phyloP scores from a whole-genome alignment of 2,329 filamentous ascomycete species.

The Cadophora sp. region DNA sequence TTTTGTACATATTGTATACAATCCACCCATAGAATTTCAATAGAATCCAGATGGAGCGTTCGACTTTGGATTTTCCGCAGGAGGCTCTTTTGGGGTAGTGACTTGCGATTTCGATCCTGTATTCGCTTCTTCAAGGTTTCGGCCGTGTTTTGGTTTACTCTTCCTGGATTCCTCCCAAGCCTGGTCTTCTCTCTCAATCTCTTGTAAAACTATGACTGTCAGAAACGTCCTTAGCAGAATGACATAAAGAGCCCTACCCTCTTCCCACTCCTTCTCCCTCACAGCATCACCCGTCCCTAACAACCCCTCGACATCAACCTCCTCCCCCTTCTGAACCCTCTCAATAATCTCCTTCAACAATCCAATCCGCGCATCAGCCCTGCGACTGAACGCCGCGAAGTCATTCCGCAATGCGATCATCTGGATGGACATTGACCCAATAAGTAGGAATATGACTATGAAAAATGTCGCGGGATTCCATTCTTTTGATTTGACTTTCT shows the following conservation, averaged over 20 bases:
- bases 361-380: conserved; percentile 79
- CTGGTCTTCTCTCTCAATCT: conserved; percentile 69
- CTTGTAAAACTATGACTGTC: conserved; percentile 60
- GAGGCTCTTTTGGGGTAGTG: conserved; percentile 8
- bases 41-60: conserved; percentile 44
- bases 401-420: conserved; percentile 83
- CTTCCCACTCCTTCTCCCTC: conserved; percentile 86
- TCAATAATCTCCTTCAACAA: conserved; percentile 78
- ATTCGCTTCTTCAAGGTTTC: conserved; percentile 22
- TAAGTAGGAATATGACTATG: conserved; percentile 81
- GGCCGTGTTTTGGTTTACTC: conserved; percentile 35
- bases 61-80: conserved; percentile 31
- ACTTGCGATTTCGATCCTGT: conserved; percentile 21
- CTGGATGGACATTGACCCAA: conserved; percentile 95
- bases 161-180: conserved; percentile 46
- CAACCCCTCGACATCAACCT: conserved; percentile 83
- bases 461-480: conserved; percentile 87
- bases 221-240: conserved; percentile 12
- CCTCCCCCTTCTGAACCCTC: conserved; percentile 72
- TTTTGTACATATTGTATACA: conserved; percentile 38
- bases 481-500: conserved; percentile 60
- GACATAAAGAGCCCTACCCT: conserved; percentile 60
- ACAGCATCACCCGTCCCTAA: conserved; percentile 79
- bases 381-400: conserved; percentile 73
- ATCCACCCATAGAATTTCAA: conserved; percentile 25